Percentiles rank a stretch among this genome's conserved stretches.
These are phyloP conservation scores for Exobasidium rhododendri DNA, from an alignment of 1,284 basidiomycete species.

Conservation along the genomic window DNA sequence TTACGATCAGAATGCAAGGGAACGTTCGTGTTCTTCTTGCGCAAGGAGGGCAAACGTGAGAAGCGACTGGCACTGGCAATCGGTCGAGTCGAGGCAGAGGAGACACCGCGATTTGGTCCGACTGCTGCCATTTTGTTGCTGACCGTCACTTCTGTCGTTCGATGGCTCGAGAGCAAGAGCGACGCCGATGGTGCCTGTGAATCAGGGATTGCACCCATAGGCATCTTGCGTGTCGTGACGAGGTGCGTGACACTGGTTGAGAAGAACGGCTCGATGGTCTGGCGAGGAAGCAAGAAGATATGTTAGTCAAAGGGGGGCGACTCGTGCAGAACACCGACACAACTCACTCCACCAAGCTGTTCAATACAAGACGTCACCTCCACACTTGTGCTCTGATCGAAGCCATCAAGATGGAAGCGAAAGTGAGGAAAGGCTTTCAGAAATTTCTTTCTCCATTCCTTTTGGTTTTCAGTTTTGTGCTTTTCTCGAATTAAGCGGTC, in stretches of 20 bases:
- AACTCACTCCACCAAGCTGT: constrained; percentile 38
- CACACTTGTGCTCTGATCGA: constrained; percentile 31
- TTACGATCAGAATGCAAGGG: constrained; percentile 52
- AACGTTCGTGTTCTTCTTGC: constrained; percentile 13
- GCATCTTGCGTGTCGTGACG: constrained; percentile 37
- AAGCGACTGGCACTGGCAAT: constrained; percentile 4
- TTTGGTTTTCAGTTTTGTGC: constrained; percentile 28
- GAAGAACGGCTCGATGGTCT: constrained; percentile 50
- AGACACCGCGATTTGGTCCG: not conserved
- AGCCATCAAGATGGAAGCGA: constrained; percentile 49
- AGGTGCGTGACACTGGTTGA: constrained; percentile 49
- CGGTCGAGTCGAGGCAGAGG: constrained; percentile 8
- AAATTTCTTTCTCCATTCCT: constrained; percentile 41
- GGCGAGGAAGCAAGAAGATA: not conserved
- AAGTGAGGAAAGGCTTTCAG: constrained; percentile 45
- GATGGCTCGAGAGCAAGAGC: not conserved
- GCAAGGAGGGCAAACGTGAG: constrained; percentile 2
- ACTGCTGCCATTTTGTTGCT: not conserved
- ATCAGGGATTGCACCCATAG: constrained; percentile 7
- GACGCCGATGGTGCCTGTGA: not conserved
- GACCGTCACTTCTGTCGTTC: not conserved
- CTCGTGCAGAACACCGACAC: not conserved
- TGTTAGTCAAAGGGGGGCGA: not conserved
- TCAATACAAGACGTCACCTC: constrained; percentile 30
- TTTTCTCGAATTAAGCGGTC: constrained; percentile 37